phyloP scores from a whole-genome alignment of 164 flowering plant genomes.

The Aristolochia californica region DNA sequence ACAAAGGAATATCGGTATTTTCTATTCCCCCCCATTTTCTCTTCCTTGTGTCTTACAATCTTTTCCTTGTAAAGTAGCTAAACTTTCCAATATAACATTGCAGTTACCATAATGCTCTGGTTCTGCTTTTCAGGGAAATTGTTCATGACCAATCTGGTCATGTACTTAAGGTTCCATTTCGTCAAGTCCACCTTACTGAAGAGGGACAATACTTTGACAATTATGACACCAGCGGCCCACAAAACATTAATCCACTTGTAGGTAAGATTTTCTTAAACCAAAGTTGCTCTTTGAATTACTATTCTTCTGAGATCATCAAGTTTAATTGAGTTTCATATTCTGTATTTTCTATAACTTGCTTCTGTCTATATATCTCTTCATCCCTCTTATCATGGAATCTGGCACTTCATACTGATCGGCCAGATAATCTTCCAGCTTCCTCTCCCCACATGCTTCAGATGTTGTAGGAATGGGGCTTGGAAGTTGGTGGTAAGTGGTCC shows the following conservation, averaged over 20 bases:
- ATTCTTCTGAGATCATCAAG: no score
- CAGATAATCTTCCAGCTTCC: no score
- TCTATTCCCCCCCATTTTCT: background rate
- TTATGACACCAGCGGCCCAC: constrained; percentile 98
- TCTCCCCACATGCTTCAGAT: no score
- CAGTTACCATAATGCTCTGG: background rate
- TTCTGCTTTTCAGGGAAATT: constrained; percentile 59
- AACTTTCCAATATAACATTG: background rate
- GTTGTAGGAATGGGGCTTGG: no score
- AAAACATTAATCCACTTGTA: constrained; percentile 53
- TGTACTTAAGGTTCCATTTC: constrained; percentile 81
- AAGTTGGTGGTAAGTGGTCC: no score
- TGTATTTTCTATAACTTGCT: no score
- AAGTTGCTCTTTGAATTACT: no score
- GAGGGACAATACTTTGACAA: constrained; percentile 76
- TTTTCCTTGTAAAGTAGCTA: constrained; percentile 1
- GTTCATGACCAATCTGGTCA: constrained; percentile 83
- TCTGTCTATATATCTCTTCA: no score
- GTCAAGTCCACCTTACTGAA: constrained; percentile 77
- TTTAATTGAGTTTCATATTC: no score
- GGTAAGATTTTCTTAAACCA: constrained; percentile 27
- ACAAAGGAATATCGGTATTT: constrained; percentile 62
- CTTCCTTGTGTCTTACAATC: background rate
- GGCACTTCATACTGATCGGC: no score
- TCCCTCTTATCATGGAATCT: no score